Evolutionary conservation across 345 rosid species (phyloP).

Genomic region (Hibiscus mutabilis): DNA sequence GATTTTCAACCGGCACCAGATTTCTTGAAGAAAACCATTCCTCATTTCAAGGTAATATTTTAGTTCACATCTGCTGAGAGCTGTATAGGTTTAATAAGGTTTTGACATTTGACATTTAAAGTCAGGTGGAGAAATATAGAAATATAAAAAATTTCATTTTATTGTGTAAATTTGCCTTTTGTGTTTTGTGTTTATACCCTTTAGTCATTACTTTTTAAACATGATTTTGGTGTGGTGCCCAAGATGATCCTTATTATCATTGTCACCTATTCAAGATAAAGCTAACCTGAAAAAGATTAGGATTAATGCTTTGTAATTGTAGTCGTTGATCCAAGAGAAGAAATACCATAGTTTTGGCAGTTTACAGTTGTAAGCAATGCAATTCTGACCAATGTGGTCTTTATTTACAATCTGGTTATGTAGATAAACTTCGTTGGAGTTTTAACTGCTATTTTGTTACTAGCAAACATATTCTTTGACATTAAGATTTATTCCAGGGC

Average conservation of each 20-base stretch:
- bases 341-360: not conserved
- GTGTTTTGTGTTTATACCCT: not conserved
- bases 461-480: not conserved
- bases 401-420: not conserved
- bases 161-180: not conserved
- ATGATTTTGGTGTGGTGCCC: not conserved
- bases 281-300: not conserved
- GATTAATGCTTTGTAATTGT: not conserved
- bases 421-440: not conserved
- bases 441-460: not conserved
- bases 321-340: not conserved
- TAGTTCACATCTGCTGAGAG: not conserved
- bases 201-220: not conserved
- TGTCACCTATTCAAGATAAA: not conserved
- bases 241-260: not conserved
- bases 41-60: constrained; percentile 58
- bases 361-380: not conserved
- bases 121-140: not conserved
- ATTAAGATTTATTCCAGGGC: not conserved
- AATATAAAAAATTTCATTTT: not conserved
- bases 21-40: constrained; percentile 79
- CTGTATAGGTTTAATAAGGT: not conserved
- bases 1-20: constrained; percentile 89
- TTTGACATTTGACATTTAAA: not conserved
- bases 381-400: not conserved